Evolutionary conservation across 495 filamentous ascomycete species (phyloP).

Genomic region (Podospora pseudocomata): DNA sequence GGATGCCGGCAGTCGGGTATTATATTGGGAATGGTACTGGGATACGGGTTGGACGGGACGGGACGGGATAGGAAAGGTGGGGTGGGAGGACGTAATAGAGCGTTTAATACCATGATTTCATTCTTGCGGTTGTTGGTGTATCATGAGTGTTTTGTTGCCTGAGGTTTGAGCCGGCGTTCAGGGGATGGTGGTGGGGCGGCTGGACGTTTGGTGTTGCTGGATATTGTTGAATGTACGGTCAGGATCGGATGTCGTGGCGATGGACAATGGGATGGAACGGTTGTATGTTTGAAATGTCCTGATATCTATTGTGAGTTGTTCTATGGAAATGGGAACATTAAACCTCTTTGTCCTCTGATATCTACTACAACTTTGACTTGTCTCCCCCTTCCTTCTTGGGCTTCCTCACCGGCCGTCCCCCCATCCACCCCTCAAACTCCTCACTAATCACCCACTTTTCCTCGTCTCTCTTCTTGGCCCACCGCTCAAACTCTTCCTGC

Average conservation of each 20-base stretch:
- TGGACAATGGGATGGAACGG: neutral
- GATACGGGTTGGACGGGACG: neutral
- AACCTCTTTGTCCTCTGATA: neutral
- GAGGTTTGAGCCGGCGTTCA: neutral
- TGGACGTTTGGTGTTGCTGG: neutral
- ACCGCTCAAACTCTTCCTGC: constrained; percentile 55
- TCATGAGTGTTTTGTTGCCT: neutral
- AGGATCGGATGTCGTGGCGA: neutral
- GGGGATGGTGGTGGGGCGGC: too few species aligned
- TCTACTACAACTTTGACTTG: neutral
- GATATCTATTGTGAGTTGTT: neutral
- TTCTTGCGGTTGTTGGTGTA: neutral
- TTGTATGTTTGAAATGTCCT: neutral
- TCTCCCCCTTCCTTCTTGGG: neutral
- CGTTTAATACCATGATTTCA: neutral
- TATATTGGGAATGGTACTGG: neutral
- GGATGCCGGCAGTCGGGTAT: neutral
- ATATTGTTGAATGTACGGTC: neutral
- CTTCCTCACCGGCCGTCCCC: constrained; percentile 10
- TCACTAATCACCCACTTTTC: constrained; percentile 55
- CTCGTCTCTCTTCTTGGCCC: constrained; percentile 39
- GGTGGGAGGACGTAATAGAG: neutral
- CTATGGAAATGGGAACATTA: neutral
- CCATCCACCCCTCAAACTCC: constrained; percentile 30
- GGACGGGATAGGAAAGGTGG: neutral